Evolutionary conservation across 148 eudicot genomes (phyloP).

Genomic region (Pharnaceum exiguum): DNA sequence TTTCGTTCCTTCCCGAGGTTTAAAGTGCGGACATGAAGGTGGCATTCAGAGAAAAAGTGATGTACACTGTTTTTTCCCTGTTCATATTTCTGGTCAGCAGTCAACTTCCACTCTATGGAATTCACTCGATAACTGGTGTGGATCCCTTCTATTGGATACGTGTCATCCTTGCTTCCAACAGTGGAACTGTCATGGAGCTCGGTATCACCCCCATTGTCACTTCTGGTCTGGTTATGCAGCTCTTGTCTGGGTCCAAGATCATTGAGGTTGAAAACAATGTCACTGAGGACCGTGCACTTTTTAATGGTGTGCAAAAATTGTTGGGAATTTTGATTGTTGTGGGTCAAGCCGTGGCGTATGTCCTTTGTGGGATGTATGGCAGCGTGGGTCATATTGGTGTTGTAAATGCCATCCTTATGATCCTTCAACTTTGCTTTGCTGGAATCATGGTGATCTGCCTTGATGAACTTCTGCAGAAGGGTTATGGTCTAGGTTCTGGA

Average conservation of each 20-base stretch:
- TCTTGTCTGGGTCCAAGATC: slow-evolving; percentile 84
- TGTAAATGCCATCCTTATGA: slow-evolving; percentile 73
- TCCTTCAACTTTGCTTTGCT: slow-evolving; percentile 81
- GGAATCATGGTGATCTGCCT: slow-evolving; percentile 81
- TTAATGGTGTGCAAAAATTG: slow-evolving; percentile 90
- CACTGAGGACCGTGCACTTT: slow-evolving; percentile 84
- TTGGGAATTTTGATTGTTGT: slow-evolving; percentile 78
- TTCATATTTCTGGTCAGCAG: slow-evolving; percentile 82
- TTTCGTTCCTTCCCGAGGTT: slow-evolving; percentile 73
- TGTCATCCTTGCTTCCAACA: slow-evolving; percentile 83
- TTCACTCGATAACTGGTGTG: slow-evolving; percentile 76
- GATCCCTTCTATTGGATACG: slow-evolving; percentile 98
- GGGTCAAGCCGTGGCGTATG: slow-evolving; percentile 92
- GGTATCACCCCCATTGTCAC: slow-evolving; percentile 96
- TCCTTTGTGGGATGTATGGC: slow-evolving; percentile 86
- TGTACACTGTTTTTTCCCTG: slow-evolving; percentile 80
- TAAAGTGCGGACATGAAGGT: slow-evolving; percentile 73
- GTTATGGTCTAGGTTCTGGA: slow-evolving; percentile 90
- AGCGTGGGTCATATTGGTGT: slow-evolving; percentile 81
- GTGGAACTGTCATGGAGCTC: slow-evolving; percentile 96
- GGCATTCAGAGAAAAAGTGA: slow-evolving; percentile 80
- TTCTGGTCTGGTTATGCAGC: slow-evolving; percentile 87
- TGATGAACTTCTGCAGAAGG: slow-evolving; percentile 89
- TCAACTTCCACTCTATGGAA: slow-evolving; percentile 89
- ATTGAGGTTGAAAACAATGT: slow-evolving; percentile 92